Evolutionary conservation across 805 yeast genomes (phyloP).

Genomic region (Scheffersomyces ergatensis): DNA sequence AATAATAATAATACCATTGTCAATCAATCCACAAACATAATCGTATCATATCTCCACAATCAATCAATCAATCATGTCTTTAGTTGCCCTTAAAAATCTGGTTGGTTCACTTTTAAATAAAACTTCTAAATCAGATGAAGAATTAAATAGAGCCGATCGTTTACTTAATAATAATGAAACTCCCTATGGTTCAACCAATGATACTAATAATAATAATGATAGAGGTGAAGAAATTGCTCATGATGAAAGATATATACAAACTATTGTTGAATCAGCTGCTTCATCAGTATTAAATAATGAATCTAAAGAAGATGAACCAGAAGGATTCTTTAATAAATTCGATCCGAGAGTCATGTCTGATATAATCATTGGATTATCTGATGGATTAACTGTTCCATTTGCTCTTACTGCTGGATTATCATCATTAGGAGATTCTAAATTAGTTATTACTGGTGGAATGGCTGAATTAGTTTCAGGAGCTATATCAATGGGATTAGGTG

Average conservation of each 20-base stretch:
- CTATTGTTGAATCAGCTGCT: conserved; percentile 19
- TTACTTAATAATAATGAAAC: conserved; percentile 29
- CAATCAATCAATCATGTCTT: conserved; percentile 23
- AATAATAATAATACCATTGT: too few species aligned
- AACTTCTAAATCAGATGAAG: conserved; percentile 24
- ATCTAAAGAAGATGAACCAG: conserved; percentile 24
- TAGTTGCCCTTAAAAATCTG: conserved; percentile 36
- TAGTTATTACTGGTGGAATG: conserved; percentile 96
- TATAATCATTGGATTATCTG: conserved; percentile 88
- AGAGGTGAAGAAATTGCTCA: conserved; percentile 33
- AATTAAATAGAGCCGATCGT: conserved; percentile 27
- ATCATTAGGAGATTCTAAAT: conserved; percentile 80
- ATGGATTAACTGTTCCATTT: conserved; percentile 97
- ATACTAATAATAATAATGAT: conserved; percentile 22
- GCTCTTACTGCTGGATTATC: conserved; percentile 96
- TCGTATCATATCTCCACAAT: too few species aligned
- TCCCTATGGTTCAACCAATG: conserved; percentile 35
- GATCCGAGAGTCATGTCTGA: conserved; percentile 96
- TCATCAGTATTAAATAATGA: conserved; percentile 9
- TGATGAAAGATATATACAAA: conserved; percentile 34
- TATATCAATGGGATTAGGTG: conserved; percentile 97
- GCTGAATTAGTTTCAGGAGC: conserved; percentile 98
- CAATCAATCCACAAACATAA: too few species aligned
- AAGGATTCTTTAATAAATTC: conserved; percentile 48
- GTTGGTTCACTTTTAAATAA: conserved; percentile 22